Base-by-base conservation (phyloP, 139 green algal species). In the Chlorella sp. region DNA sequence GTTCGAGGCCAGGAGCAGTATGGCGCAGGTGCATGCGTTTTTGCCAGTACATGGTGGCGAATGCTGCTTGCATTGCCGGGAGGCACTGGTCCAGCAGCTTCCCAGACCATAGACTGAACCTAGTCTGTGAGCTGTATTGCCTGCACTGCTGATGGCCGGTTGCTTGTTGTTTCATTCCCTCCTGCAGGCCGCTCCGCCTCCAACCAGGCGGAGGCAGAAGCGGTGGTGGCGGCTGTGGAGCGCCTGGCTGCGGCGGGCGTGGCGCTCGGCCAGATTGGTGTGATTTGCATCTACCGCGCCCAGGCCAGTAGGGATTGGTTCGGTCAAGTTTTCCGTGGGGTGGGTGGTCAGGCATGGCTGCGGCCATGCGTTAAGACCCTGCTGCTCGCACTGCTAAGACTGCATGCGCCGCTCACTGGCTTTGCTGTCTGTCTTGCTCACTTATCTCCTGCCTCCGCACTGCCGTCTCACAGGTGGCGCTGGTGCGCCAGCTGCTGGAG, bases 271-370 rank as follows among this genome's bases (percentile, higher is more conserved):
- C 65, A 76, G 17, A 83, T 94, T 13, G 95, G 95, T 18, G 91
- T 97, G 41, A 98, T 98, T 79, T 95, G 90, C 90, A 95, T 98
- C 89, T 97, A 93, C 92, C 87, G 87, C 38, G 93, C 89, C 2
- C 95, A 98, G 82, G 94, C 62, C 28, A 56, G 72, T 44, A 20
- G 21, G n/a, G n/a, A n/a, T n/a, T n/a, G n/a, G n/a, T n/a, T n/a
- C n/a, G n/a, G n/a, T n/a, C n/a, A n/a, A n/a, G n/a, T n/a, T n/a
- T n/a, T n/a, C n/a, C n/a, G n/a, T n/a, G n/a, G n/a, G n/a, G n/a
- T n/a, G n/a, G n/a, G n/a, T n/a, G n/a, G n/a, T n/a, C n/a, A n/a
- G n/a, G n/a, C n/a, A n/a, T n/a, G n/a, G n/a, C n/a, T n/a, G 38
- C 51, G 36, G 44, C 57, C 23, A 26, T 86, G 62, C 74, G n/a